A percentile compares a stretch with the other conserved stretches of the same genome.
These are phyloP conservation scores for Candida caryicola DNA, from an alignment of 805 yeast species.

Conservation along the genomic window DNA sequence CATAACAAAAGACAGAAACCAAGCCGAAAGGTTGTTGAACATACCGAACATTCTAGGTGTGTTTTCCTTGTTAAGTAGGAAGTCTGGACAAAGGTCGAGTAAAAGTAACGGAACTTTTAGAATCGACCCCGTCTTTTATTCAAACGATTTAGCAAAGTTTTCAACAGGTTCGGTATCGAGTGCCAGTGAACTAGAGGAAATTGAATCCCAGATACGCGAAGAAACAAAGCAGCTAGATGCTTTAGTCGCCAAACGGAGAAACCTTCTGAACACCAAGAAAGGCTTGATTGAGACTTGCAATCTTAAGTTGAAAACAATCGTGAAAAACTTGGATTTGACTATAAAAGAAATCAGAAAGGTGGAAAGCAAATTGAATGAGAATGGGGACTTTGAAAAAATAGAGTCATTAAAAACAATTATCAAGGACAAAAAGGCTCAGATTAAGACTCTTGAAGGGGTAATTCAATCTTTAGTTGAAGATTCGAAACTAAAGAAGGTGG, in stretches of 20 bases:
- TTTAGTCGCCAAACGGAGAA: conserved; percentile 7
- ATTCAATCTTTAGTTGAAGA: conserved; percentile 27
- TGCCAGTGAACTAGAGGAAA: conserved; percentile 14
- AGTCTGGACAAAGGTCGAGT: conserved; percentile 46
- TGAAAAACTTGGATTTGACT: conserved; percentile 10
- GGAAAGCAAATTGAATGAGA: conserved; percentile 41
- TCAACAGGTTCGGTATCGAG: conserved; percentile 17
- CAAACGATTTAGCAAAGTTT: conserved; percentile 27
- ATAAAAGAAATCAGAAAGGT: conserved; percentile 20
- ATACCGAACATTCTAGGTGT: conserved; percentile 41
- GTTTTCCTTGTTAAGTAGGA: conserved; percentile 38
- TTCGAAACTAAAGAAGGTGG: conserved; percentile 8
- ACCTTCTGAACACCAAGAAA: conserved; percentile 7
- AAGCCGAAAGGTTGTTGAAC: conserved; percentile 45
- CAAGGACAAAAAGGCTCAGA: conserved; percentile 26
- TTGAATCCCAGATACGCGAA: conserved; percentile 9
- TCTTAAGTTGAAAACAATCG: conserved; percentile 8
- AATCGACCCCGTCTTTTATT: conserved; percentile 53
- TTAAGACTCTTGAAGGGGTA: conserved; percentile 26
- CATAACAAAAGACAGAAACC: conserved; percentile 47
- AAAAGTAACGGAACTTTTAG: conserved; percentile 43
- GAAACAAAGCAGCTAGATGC: conserved; percentile 5
- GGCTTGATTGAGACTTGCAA: conserved; percentile 6
- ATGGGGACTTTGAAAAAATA: conserved; percentile 43
- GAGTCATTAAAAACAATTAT: conserved; percentile 35